Evolutionary conservation across 2,329 filamentous ascomycete species (phyloP), one percentile per base, ranked within the genome.

Genomic region (Aureobasidium sp.): DNA sequence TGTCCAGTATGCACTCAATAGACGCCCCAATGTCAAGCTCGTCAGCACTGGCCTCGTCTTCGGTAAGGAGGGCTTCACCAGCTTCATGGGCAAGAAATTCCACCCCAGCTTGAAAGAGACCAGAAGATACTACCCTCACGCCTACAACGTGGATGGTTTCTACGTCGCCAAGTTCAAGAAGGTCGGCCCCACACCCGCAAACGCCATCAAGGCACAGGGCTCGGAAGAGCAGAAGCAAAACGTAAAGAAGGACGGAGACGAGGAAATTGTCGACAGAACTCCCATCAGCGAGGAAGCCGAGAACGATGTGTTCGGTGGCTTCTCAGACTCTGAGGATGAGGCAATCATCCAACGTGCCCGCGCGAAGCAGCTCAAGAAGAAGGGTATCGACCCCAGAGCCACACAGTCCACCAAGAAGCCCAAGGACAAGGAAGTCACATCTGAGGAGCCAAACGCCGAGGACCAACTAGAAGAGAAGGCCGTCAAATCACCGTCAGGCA

Each of bases 151-250:
- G 35, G 94, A 97, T 73, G 94, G 94, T 65, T 99, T 99, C 85
- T 99, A 91, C 73, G 94, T 99, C 63, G 90, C 91, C 69, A 99
- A 99, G 75, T 88, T 99, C 77, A 92, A 95, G 76, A 99, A 99
- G 81, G 84, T 84, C 17, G 93, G 85, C 0, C 88, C 90, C 3
- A 89, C 88, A 42, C 86, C 89, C 1, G 76, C 80, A 60, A 84
- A 82, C 58, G 79, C 81, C 2, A 77, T 81, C 9, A 69, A 70
- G 57, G 72, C 74, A 59, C 74, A 74, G 53, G 71, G 67, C 21
- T 66, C 69, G 61, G 65, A 37, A 59, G 69, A 68, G 38, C 67
- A 67, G 43, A 68, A 69, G 64, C 67, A 67, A 3, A 67, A 64
- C 33, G 69, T 65, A 37, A 65, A 65, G 10, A 69, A 72, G 33